Evolutionary conservation across 73 alveolate genomes (phyloP).

Genomic region (Stentor roeselii): DNA sequence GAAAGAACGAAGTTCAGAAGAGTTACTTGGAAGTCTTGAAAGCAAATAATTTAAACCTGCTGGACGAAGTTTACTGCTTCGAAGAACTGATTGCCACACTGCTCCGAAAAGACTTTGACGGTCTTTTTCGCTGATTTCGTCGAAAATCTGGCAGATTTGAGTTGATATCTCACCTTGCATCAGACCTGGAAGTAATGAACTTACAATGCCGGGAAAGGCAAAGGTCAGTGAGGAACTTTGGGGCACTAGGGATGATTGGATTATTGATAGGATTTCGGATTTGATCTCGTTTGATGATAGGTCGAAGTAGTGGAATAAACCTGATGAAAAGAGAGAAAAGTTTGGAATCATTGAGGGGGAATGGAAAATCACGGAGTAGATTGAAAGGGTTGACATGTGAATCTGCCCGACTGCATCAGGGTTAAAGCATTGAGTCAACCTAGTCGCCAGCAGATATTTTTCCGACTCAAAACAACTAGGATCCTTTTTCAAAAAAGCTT

Average conservation of each 20-base stretch:
- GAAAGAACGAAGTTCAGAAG: not conserved
- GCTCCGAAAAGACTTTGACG: slow-evolving; percentile 1
- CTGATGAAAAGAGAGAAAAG: slow-evolving; percentile 1
- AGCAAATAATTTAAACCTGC: not conserved
- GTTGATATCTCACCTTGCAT: not conserved
- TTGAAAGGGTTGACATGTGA: not conserved
- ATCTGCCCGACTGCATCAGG: not conserved
- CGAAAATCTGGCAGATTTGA: not conserved
- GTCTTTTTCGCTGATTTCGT: not conserved
- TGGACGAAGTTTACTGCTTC: not conserved
- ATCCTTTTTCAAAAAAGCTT: not conserved
- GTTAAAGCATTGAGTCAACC: slow-evolving; percentile 21
- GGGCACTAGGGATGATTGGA: not conserved
- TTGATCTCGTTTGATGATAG: not conserved
- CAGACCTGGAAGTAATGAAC: slow-evolving; percentile 5
- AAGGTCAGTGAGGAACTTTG: not conserved
- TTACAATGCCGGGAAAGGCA: slow-evolving; percentile 22
- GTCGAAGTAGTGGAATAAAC: not conserved
- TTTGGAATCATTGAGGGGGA: not conserved
- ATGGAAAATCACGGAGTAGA: not conserved
- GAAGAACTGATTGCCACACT: not conserved
- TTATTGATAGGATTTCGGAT: not conserved
- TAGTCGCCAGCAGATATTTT: not conserved
- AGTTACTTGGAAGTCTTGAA: not conserved
- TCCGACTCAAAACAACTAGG: not conserved